Base-by-base conservation (phyloP, 1,284 basidiomycete genomes). In the Trametes versicolor region DNA sequence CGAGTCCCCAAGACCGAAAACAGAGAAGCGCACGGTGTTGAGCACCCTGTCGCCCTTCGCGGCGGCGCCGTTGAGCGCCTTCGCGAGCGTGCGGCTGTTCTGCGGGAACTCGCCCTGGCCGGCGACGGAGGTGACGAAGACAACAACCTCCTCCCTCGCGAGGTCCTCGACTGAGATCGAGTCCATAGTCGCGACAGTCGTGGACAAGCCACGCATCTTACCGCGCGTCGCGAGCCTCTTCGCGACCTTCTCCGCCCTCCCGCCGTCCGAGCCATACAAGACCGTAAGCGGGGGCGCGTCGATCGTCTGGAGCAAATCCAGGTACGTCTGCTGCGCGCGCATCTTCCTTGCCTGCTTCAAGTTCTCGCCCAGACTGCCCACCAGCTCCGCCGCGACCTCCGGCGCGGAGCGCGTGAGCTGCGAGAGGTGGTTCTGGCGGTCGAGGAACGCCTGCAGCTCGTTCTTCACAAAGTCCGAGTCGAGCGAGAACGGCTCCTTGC, bases 51-150 rank as follows among this genome's bases (percentile, higher is more conserved):
- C 87, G 21, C 85, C 84, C 41, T 84, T 81, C 21, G 85, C 78
- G 0, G 83, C 84, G 36, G 91, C 86, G 54, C 90, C 90, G 74
- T 92, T 92, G 68, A 97, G 72, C 2, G 93, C 86, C 83, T 98
- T 99, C 85, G 92, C 92, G 76, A 97, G 91, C 64, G 90, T 90
- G 52, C 98, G 88, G 45, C 93, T 97, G 78, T 99, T 99, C 81
- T 99, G 97, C 27, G 97, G 98, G 53, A 96, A 90, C 80, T 99
- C 97, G 65, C 98, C 97, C 79, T 99, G 98, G 29, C 97, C 98
- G n/a, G 98, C 97, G n/a, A 93, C 94, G 39, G 95, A 97, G 15
- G 95, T 96, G 71, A 99, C 82, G 77, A 99, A 92, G 21, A 88
- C 88, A 63, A 99, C 93, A 73, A 96, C 88, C 72, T 94, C 92